Evolutionary conservation across 2,329 filamentous ascomycete genomes (phyloP).

Genomic region (Cercospora citrullina): DNA sequence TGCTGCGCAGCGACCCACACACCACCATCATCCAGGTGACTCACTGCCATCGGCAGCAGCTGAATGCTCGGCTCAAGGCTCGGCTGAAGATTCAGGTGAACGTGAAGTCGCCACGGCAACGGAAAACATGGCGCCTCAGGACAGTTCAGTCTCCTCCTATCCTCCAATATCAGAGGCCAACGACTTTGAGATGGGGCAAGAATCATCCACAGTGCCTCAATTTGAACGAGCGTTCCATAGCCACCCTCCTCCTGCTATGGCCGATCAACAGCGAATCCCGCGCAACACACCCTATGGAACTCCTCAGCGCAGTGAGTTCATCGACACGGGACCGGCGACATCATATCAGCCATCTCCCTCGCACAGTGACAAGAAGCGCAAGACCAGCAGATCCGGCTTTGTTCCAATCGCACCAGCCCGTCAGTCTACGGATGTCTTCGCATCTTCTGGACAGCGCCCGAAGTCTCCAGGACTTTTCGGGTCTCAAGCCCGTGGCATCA

Average conservation of each 20-base stretch:
- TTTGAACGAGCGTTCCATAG: neutral
- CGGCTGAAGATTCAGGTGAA: neutral
- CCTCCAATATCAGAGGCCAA: neutral
- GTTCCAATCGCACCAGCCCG: neutral
- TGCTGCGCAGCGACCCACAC: neutral
- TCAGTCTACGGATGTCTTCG: neutral
- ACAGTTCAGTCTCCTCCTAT: neutral
- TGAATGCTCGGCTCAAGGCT: neutral
- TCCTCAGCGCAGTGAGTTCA: neutral
- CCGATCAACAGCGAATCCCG: neutral
- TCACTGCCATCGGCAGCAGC: neutral
- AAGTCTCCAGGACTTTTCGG: constrained; percentile 14
- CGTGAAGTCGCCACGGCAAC: neutral
- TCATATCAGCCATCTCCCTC: neutral
- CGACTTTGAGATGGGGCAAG: neutral
- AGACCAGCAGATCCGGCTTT: neutral
- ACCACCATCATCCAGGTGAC: neutral
- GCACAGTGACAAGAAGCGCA: neutral
- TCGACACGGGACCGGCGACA: neutral
- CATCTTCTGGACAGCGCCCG: neutral
- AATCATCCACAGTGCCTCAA: neutral
- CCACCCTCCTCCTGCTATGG: neutral
- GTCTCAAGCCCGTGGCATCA: constrained; percentile 17
- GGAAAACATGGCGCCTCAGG: neutral
- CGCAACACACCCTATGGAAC: neutral